Evolutionary conservation across 1,284 basidiomycete genomes (phyloP).

Genomic region (Fomes fomentarius): DNA sequence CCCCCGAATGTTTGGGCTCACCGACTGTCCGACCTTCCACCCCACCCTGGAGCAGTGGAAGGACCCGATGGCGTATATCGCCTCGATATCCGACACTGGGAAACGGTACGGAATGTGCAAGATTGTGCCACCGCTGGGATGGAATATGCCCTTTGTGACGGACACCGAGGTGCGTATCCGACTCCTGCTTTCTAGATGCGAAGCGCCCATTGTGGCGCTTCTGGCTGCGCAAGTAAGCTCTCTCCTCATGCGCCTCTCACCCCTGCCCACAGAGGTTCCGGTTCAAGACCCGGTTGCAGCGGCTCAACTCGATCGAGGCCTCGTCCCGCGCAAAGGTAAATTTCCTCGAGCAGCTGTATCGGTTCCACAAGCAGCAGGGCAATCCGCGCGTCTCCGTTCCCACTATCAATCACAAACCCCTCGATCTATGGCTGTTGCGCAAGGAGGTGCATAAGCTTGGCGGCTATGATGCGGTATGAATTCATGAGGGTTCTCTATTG

Average conservation of each 20-base stretch:
- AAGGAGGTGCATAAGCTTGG: conserved; percentile 91
- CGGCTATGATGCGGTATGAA: conserved; percentile 78
- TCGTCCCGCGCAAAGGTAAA: conserved; percentile 96
- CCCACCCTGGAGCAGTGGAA: conserved; percentile 91
- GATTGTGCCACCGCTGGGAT: conserved; percentile 90
- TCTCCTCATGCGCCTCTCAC: conserved; percentile 29
- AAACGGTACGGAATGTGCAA: conserved; percentile 92
- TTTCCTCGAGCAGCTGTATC: conserved; percentile 96
- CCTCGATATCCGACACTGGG: conserved; percentile 78
- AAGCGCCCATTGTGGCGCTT: conserved; percentile 22
- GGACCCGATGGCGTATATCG: conserved; percentile 96
- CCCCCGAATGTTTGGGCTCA: conserved; percentile 79
- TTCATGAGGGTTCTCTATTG: conserved; percentile 3
- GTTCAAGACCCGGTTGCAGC: conserved; percentile 95
- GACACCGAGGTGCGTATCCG: conserved; percentile 79
- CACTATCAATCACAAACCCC: conserved; percentile 87
- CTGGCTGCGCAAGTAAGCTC: conserved; percentile 9
- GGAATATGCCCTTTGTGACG: conserved; percentile 97
- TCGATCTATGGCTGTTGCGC: conserved; percentile 92
- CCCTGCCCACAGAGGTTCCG: conserved; percentile 69
- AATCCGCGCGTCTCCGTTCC: conserved; percentile 88
- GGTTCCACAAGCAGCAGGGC: conserved; percentile 89
- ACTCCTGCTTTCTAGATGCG: conserved; percentile 14
- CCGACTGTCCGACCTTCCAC: conserved; percentile 90
- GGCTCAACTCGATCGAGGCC: conserved; percentile 96